A percentile compares a stretch with the other conserved stretches of the same genome.
phyloP scores from a whole-genome alignment of 495 filamentous ascomycete species.

The Articulospora tetracladia region DNA sequence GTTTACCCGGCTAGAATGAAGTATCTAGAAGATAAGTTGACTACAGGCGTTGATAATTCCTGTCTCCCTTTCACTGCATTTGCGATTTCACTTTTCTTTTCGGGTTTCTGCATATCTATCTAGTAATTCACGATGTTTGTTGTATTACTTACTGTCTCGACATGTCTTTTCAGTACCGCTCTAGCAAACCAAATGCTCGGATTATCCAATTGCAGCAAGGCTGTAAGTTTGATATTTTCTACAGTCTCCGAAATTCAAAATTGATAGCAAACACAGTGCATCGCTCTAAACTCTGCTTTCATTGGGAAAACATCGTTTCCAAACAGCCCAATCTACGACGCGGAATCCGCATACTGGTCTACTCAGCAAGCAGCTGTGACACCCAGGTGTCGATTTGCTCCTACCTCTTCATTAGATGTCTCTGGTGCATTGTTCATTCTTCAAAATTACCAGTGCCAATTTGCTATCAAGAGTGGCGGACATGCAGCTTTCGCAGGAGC shows the following conservation, averaged over 20 bases:
- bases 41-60: no score
- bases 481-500: slow-evolving; percentile 24
- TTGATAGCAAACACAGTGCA: slow-evolving; percentile 23
- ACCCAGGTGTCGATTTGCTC: slow-evolving; percentile 39
- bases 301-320: slow-evolving; percentile 14
- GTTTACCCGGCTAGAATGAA: no score
- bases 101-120: no score
- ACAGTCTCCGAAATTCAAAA: not conserved
- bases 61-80: no score
- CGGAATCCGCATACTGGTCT: slow-evolving; percentile 44
- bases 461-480: slow-evolving; percentile 34
- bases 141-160: no score
- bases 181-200: no score
- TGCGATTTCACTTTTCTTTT: no score
- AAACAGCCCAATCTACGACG: slow-evolving; percentile 12
- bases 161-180: no score
- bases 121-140: no score
- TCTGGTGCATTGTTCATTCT: slow-evolving; percentile 27
- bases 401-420: slow-evolving; percentile 28
- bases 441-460: slow-evolving; percentile 23
- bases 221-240: not conserved
- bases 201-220: not conserved
- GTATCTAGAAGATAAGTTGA: no score
- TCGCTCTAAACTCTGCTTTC: slow-evolving; percentile 20
- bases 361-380: slow-evolving; percentile 32